Percentiles rank a stretch among this genome's conserved stretches.
Conservation (phyloP, 2,329 filamentous ascomycete genomes). For the Xylariomycetidae sp. region DNA sequence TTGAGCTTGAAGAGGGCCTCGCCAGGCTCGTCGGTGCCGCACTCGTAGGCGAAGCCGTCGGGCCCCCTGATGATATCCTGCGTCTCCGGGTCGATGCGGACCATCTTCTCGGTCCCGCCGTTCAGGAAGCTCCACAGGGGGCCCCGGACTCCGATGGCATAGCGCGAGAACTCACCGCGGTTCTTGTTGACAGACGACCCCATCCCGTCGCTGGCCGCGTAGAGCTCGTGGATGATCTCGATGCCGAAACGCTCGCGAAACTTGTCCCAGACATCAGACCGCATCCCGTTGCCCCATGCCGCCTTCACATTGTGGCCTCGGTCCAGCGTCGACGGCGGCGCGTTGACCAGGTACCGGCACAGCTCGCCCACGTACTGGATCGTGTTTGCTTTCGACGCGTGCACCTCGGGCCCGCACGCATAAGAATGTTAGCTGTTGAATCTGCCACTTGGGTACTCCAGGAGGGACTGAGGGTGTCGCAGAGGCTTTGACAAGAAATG, state of each 20-base stretch:
- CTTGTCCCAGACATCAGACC: slow-evolving; percentile 62
- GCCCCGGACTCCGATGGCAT: slow-evolving; percentile 66
- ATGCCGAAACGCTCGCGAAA: slow-evolving; percentile 62
- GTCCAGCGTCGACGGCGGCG: slow-evolving; percentile 56
- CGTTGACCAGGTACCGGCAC: slow-evolving; percentile 66
- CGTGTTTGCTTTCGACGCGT: slow-evolving; percentile 59
- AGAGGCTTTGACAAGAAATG: too few relatives aligned
- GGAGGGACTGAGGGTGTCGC: too few relatives aligned
- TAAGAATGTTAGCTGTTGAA: too few relatives aligned
- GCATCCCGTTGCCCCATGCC: slow-evolving; percentile 63
- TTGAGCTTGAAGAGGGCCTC: slow-evolving; percentile 62
- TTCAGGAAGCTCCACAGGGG: slow-evolving; percentile 49
- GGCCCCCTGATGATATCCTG: slow-evolving; percentile 61
- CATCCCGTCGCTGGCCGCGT: slow-evolving; percentile 70
- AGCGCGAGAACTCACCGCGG: slow-evolving; percentile 55
- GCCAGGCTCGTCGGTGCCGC: slow-evolving; percentile 58
- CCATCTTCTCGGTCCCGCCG: slow-evolving; percentile 55
- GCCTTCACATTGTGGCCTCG: slow-evolving; percentile 49
- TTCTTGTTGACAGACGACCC: slow-evolving; percentile 54
- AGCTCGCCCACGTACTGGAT: slow-evolving; percentile 78
- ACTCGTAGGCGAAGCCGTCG: slow-evolving; percentile 60
- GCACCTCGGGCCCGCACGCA: slow-evolving; percentile 62
- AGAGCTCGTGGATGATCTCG: slow-evolving; percentile 64
- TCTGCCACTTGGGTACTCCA: too few relatives aligned
- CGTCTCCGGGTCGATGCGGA: slow-evolving; percentile 64